These are phyloP conservation scores for Tulasnella sp. DNA, from an alignment of 768 basidiomycete genomes.

Conservation along the genomic window DNA sequence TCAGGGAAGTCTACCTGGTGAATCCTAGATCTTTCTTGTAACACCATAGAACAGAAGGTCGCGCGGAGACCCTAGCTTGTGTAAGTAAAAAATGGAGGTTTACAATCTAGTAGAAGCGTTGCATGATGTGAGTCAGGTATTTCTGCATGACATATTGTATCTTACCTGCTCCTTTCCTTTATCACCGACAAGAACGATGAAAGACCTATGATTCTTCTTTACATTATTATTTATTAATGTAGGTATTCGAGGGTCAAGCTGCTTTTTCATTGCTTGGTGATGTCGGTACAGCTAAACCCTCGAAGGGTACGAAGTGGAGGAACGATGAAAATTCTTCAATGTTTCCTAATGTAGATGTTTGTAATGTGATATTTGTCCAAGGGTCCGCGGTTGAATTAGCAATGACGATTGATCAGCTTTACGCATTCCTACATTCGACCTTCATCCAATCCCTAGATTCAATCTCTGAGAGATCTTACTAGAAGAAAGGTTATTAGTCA, in stretches of 20 bases:
- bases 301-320: too few relatives aligned
- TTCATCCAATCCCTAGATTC: too few relatives aligned
- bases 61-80: constrained; percentile 75
- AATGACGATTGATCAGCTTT: too few relatives aligned
- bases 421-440: too few relatives aligned
- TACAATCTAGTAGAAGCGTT: constrained; percentile 45
- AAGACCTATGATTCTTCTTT: constrained; percentile 81
- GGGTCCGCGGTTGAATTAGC: too few relatives aligned
- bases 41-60: constrained; percentile 92
- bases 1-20: constrained; percentile 50
- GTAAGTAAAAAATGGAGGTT: constrained; percentile 93
- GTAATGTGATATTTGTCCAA: too few relatives aligned
- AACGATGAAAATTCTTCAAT: too few relatives aligned
- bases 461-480: too few relatives aligned
- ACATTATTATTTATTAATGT: constrained; percentile 89
- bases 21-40: constrained; percentile 99
- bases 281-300: too few relatives aligned
- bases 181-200: constrained; percentile 94
- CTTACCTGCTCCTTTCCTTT: constrained; percentile 78
- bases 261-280: constrained; percentile 31
- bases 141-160: too few relatives aligned
- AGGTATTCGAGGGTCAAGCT: constrained; percentile 82
- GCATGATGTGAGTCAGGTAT: background rate
- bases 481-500: too few relatives aligned
- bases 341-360: too few relatives aligned